A percentile compares a stretch with the other conserved stretches of the same genome.
These are phyloP conservation scores for Populus ilicifolia DNA, from an alignment of 345 rosid genomes.

Conservation along the genomic window DNA sequence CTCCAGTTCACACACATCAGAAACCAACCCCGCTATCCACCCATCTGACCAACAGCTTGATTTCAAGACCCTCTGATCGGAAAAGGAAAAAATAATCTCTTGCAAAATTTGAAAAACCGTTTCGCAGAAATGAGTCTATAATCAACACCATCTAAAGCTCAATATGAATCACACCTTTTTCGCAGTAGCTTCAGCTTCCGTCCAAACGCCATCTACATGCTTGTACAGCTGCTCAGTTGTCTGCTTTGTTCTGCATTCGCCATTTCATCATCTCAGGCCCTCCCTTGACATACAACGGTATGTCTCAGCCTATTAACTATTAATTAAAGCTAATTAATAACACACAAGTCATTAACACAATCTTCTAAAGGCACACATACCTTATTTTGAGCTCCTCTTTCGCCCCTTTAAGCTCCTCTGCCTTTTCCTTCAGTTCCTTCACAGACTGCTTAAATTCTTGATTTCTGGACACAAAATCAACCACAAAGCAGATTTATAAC, in stretches of 20 bases:
- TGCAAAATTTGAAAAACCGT: background rate
- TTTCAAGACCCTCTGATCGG: background rate
- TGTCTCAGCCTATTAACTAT: constrained; percentile 58
- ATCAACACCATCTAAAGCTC: background rate
- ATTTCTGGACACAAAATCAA: constrained; percentile 44
- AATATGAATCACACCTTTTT: constrained; percentile 56
- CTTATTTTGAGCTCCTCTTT: constrained; percentile 71
- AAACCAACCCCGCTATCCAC: background rate
- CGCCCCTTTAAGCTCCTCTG: constrained; percentile 61
- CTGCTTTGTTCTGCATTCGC: constrained; percentile 87
- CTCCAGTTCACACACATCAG: background rate
- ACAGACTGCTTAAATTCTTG: constrained; percentile 71
- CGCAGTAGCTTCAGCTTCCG: constrained; percentile 83
- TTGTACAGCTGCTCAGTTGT: constrained; percentile 82
- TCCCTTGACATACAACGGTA: constrained; percentile 55
- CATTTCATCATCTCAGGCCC: constrained; percentile 72
- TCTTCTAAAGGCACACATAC: constrained; percentile 32
- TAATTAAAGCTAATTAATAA: constrained; percentile 23
- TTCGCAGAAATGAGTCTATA: background rate
- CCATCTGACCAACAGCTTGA: background rate
- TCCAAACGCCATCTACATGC: constrained; percentile 82
- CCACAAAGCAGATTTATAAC: background rate
- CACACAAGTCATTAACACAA: background rate
- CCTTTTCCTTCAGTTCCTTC: constrained; percentile 72
- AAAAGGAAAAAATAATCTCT: background rate